Base-by-base conservation (phyloP, 148 eudicot genomes). In the Diospyros kaki region DNA sequence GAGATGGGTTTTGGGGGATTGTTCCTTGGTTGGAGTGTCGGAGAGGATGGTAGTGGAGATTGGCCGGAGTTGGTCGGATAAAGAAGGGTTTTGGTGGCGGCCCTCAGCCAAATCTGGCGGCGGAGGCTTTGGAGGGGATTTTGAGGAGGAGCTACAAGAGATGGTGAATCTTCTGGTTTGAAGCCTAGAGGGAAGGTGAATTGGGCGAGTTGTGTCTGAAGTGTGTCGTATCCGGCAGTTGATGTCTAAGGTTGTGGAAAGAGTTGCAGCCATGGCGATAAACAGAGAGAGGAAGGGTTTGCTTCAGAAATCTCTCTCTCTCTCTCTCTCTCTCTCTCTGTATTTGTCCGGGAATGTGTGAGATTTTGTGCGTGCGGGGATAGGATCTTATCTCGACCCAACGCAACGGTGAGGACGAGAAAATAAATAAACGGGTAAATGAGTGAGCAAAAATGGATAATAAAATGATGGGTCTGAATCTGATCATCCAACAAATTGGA, bases 1-100 rank as follows among this genome's bases (percentile, higher is more conserved):
- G 76, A 88, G 85, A 14, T 84, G 86, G 79, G 81, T 64, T 76
- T 71, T 73, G 64, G 73, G 64, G 75, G 76, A 61, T 41, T 40
- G 71, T 62, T 85, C 76, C 71, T 83, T 80, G 10, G 76, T 58
- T 8, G 86, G 87, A 14, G 55, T 48, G 63, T 76, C 81, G 2
- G 81, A 69, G 68, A 90, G 88, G 73, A 80, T 79, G 63, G 88
- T 89, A 17, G 81, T 79, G 69, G 91, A 87, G 71, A 93, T 84
- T 43, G 93, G 86, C 77, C 82, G 82, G 59, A 93, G 89, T 82
- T 91, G 98, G 9, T 91, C 94, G 48, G 98, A 80, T 3, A 93
- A 81, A 68, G 98, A 89, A 40, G 96, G 85, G 76, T 75, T 89
- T 72, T 89, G 82, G 43, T 80, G 81, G 64, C 55, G 78, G 66